Evolutionary conservation across 1,284 basidiomycete genomes (phyloP).

Genomic region (Bondarzewia mesenterica): DNA sequence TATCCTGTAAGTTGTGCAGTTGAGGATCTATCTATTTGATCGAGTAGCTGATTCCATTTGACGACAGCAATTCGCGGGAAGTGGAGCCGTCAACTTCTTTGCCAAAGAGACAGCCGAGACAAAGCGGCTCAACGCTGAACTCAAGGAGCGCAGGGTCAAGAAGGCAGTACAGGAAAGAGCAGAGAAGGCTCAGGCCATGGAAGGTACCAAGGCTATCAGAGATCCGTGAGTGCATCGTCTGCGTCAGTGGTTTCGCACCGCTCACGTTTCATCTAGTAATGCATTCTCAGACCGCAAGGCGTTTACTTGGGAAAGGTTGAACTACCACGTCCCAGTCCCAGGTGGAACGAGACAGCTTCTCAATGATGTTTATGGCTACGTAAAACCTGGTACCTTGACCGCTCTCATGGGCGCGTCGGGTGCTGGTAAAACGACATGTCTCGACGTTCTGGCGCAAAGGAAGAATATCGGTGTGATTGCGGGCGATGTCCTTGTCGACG

Average conservation of each 20-base stretch:
- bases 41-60: no score
- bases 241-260: background rate
- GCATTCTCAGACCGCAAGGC: slow-evolving; percentile 31
- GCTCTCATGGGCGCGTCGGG: slow-evolving; percentile 80
- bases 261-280: no score
- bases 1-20: slow-evolving; percentile 24
- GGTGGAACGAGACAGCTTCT: slow-evolving; percentile 55
- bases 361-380: slow-evolving; percentile 78
- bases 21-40: no score
- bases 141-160: slow-evolving; percentile 9
- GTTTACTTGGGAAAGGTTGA: slow-evolving; percentile 59
- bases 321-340: slow-evolving; percentile 55
- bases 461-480: slow-evolving; percentile 71
- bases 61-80: no score
- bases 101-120: slow-evolving; percentile 24
- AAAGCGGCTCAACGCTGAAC: slow-evolving; percentile 1
- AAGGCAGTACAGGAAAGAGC: slow-evolving; percentile 12
- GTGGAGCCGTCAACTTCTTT: no score
- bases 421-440: slow-evolving; percentile 72
- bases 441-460: slow-evolving; percentile 80
- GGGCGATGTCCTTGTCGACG: slow-evolving; percentile 77
- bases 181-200: no score
- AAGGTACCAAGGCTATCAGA: background rate
- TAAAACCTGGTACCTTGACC: slow-evolving; percentile 73
- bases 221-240: background rate